Conservation (phyloP, 2,329 filamentous ascomycete species). For the Verticillium tricorpus region DNA sequence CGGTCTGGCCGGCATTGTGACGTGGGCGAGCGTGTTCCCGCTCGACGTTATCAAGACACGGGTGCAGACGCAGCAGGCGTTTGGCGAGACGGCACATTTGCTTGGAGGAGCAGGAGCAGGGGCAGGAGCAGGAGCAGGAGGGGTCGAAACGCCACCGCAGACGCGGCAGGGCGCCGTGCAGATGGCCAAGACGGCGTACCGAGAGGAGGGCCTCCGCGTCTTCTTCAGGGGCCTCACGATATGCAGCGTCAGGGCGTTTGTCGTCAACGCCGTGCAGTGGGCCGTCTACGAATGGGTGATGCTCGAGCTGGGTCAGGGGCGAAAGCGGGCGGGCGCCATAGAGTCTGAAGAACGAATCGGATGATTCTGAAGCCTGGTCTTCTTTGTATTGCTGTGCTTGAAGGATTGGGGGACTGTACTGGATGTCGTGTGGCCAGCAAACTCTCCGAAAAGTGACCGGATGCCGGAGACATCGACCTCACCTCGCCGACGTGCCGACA, state of each 20-base stretch:
- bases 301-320: conserved; percentile 43
- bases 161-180: conserved; percentile 50
- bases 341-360: neutral
- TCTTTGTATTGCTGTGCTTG: neutral
- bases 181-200: conserved; percentile 63
- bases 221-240: conserved; percentile 75
- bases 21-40: conserved; percentile 88
- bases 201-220: conserved; percentile 51
- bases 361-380: neutral
- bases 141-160: conserved; percentile 7
- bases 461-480: neutral
- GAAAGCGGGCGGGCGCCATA: conserved; percentile 6
- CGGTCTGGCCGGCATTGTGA: conserved; percentile 79
- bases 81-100: conserved; percentile 23
- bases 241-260: conserved; percentile 81
- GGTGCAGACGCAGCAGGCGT: conserved; percentile 67
- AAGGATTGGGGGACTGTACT: neutral
- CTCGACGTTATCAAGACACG: conserved; percentile 90
- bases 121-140: neutral
- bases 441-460: neutral
- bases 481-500: neutral
- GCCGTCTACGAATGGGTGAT: conserved; percentile 88
- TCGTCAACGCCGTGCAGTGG: conserved; percentile 94
- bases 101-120: conserved; percentile 16
- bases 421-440: neutral